A percentile compares a stretch with the other conserved stretches of the same genome.
Evolutionary conservation across 345 rosid genomes (phyloP).

Genomic region (Excoecaria cochinchinensis): DNA sequence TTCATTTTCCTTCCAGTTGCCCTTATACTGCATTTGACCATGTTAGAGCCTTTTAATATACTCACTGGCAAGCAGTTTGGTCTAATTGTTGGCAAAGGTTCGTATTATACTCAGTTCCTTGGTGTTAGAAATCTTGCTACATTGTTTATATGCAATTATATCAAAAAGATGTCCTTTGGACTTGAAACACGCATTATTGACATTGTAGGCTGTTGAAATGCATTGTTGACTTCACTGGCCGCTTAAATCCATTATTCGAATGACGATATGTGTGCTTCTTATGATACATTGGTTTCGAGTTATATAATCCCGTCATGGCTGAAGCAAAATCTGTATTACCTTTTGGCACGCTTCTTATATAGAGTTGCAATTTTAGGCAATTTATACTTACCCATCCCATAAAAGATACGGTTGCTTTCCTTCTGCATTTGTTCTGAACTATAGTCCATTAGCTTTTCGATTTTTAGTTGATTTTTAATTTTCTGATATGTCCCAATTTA

Average conservation of each 20-base stretch:
- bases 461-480: no score
- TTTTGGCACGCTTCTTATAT: background rate
- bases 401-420: no score
- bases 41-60: slow-evolving; percentile 56
- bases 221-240: background rate
- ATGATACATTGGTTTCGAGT: background rate
- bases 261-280: background rate
- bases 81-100: slow-evolving; percentile 87
- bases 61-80: slow-evolving; percentile 69
- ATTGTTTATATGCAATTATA: background rate
- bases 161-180: background rate
- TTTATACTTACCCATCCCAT: background rate
- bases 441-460: no score
- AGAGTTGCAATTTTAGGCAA: background rate
- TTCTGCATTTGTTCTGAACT: no score
- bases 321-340: background rate
- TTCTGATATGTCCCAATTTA: no score
- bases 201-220: background rate
- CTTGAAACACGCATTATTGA: background rate
- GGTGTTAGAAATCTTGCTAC: background rate
- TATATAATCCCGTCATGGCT: background rate
- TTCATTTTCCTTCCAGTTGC: slow-evolving; percentile 77
- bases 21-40: slow-evolving; percentile 61
- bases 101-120: slow-evolving; percentile 8
- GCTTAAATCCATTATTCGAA: background rate